phyloP scores from a whole-genome alignment of 2,329 filamentous ascomycete species.

The Fusarium brachygibbosum region DNA sequence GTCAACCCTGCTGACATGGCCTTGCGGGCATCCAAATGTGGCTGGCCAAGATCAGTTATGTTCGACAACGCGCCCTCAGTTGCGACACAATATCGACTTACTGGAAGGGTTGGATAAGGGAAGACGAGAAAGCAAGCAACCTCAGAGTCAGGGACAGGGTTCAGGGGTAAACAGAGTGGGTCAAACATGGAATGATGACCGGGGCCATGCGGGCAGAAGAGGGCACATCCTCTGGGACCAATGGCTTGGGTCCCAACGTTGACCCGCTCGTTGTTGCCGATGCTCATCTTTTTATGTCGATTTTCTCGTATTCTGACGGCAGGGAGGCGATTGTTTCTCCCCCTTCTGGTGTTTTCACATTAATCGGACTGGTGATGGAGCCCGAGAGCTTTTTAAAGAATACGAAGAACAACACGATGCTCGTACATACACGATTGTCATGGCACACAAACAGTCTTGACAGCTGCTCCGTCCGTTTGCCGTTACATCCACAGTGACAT shows the following conservation, averaged over 20 bases:
- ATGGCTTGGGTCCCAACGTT: constrained; percentile 40
- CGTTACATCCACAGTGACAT: constrained; percentile 44
- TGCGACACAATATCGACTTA: constrained; percentile 20
- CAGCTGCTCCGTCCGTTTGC: constrained; percentile 16
- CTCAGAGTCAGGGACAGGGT: constrained; percentile 37
- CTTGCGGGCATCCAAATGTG: neutral
- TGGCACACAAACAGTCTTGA: constrained; percentile 3
- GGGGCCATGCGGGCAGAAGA: constrained; percentile 27
- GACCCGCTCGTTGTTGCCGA: constrained; percentile 29
- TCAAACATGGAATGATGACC: constrained; percentile 34
- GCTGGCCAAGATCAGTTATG: constrained; percentile 3
- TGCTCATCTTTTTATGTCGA: constrained; percentile 41
- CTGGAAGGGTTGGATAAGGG: constrained; percentile 35
- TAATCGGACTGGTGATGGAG: constrained; percentile 14
- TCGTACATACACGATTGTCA: neutral
- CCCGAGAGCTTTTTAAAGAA: constrained; percentile 27
- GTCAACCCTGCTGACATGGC: neutral
- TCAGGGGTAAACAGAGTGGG: constrained; percentile 40
- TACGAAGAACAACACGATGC: constrained; percentile 33
- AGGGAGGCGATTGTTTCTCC: constrained; percentile 15
- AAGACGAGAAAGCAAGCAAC: constrained; percentile 19
- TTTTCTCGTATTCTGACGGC: constrained; percentile 44
- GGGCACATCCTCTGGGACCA: constrained; percentile 35
- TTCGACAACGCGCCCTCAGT: constrained; percentile 10
- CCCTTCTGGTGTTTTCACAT: constrained; percentile 11